Base-by-base conservation (phyloP, 1,284 basidiomycete species). In the Neonothopanus nambi region DNA sequence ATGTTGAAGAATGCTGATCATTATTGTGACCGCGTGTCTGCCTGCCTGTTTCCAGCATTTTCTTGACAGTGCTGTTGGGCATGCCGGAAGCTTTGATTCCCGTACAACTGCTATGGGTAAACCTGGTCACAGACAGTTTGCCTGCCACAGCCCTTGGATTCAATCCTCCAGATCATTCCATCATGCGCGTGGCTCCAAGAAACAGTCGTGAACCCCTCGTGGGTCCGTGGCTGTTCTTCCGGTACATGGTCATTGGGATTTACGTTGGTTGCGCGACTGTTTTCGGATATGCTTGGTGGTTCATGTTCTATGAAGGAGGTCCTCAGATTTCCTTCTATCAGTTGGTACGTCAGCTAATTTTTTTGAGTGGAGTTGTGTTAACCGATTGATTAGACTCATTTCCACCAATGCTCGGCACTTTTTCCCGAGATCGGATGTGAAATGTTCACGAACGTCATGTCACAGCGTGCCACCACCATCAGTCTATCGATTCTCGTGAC, bases 41-140 rank as follows among this genome's bases (percentile, higher is more conserved):
- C n/a, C n/a, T 50, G 40, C 46, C 59, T 51, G 30, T 36, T 52
- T 52, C 6, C 57, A 87, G 90, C 66, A 99, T 99, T 72, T 99
- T 99, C 80, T 73, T 98, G 61, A 98, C 96, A 3, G 96, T 98
- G 21, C 78, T 98, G 43, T 78, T 98, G 54, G 96, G 96, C 63
- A 97, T 99, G 95, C 96, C 97, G 17, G 97, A 99, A 71, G 96
- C 96, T 51, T 77, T 99, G 57, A 98, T 98, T 63, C 95, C 95
- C 23, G 95, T 98, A 12, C 97, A 99, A 78, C 78, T 99, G 41
- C 85, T 99, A 44, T 98, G 95, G 94, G 94, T 97, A 69, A 97
- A 97, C 72, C 77, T 96, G 55, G 91, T 96, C 58, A 97, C 94
- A 45, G 95, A 96, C 74, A 96, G 94, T 72, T 77, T 98, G 26